Percentiles rank a stretch among this genome's conserved stretches.
Evolutionary conservation across 2,329 filamentous ascomycete genomes (phyloP).

Genomic region (Sclerotinia sclerotiorum): DNA sequence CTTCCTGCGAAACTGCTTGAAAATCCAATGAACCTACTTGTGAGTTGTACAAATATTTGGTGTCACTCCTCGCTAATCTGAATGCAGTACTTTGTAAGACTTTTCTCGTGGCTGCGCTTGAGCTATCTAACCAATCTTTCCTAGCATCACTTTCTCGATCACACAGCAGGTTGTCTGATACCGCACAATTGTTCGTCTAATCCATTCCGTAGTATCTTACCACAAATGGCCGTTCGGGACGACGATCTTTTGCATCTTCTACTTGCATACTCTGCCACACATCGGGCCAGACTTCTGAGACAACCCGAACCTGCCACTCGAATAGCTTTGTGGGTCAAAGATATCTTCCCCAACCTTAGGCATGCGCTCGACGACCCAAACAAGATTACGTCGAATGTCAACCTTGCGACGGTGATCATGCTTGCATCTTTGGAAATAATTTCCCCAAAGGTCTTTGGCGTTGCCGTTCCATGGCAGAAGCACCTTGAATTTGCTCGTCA

Average conservation of each 20-base stretch:
- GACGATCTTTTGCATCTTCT: slow-evolving; percentile 73
- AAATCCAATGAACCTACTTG: slow-evolving; percentile 77
- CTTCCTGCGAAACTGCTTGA: slow-evolving; percentile 56
- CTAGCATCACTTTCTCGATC: slow-evolving; percentile 67
- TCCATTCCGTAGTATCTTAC: slow-evolving; percentile 51
- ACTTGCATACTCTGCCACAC: slow-evolving; percentile 80
- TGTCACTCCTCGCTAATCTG: background rate
- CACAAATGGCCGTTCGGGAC: slow-evolving; percentile 65
- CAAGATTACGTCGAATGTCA: slow-evolving; percentile 67
- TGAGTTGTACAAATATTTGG: slow-evolving; percentile 21
- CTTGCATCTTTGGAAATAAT: slow-evolving; percentile 81
- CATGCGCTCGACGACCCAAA: slow-evolving; percentile 61
- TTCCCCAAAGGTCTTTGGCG: slow-evolving; percentile 76
- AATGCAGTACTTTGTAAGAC: slow-evolving; percentile 50
- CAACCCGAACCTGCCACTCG: slow-evolving; percentile 74
- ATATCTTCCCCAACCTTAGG: slow-evolving; percentile 73
- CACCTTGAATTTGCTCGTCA: slow-evolving; percentile 75
- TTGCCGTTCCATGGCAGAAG: slow-evolving; percentile 77
- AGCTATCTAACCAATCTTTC: slow-evolving; percentile 23
- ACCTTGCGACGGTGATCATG: slow-evolving; percentile 81
- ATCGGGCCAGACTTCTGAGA: slow-evolving; percentile 71
- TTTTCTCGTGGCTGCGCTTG: background rate
- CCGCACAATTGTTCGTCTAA: slow-evolving; percentile 55
- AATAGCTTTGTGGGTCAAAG: slow-evolving; percentile 77
- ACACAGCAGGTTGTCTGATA: slow-evolving; percentile 65